Base-by-base conservation (phyloP, 163 green algal genomes). In the Trebouxia gelatinosa region DNA sequence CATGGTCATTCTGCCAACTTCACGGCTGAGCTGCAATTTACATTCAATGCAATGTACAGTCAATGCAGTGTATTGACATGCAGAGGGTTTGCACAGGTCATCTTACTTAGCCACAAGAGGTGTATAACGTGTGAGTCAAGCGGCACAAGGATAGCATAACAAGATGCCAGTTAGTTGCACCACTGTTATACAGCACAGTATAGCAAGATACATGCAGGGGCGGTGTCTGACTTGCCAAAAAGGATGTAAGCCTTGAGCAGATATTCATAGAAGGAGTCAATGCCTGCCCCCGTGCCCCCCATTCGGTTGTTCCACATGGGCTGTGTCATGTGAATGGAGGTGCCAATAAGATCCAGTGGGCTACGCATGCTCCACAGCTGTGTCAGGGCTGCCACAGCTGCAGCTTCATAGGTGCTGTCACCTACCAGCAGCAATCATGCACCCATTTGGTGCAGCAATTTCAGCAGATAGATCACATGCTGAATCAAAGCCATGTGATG, bases 231-330 rank as follows among this genome's bases (percentile, higher is more conserved):
- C 79, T 40, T 50, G 79, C 95, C 95, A 86, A 98, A 95, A 61
- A 97, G 87, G 2, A 99, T 80, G 86, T 97, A 97, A 13, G 88
- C 87, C 86, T 99, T 99, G n/a, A 98, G 87, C 34, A 99, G 87
- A 84, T 99, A 99, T 86, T 99, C 95, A 75, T 96, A 99, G 84
- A 94, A 98, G 0, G 85, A 94, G 87, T 99, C 95, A 9, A 89
- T 85, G 31, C 94, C 93, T 1, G 96, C 91, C 7, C 94, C 94
- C 23, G 96, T 93, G 28, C 89, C 93, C 39, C 87, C 86, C 70
- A 94, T 88, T 17, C 72, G 62, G 38, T 89, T 80, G 58, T 88
- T 82, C 94, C 94, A 98, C 16, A 79, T 65, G 0, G 82, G 87
- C 19, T 50, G 85, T 67, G 86, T 80, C 32, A 94, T 85, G 79